phyloP scores from a whole-genome alignment of 2,329 filamentous ascomycete species.

The Cryphonectria parasitica region DNA sequence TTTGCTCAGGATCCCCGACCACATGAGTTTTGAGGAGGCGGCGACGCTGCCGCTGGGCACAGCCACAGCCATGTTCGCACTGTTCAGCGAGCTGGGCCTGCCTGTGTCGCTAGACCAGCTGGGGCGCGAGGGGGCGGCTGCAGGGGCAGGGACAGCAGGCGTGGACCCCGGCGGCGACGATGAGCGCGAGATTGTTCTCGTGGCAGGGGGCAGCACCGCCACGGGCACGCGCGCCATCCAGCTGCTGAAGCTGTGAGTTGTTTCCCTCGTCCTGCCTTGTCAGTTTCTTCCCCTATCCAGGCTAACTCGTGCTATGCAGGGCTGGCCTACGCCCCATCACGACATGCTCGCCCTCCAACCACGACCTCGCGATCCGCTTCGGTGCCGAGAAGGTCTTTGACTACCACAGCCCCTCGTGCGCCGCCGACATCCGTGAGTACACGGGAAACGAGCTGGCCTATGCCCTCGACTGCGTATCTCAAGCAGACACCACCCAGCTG shows the following conservation, averaged over 20 bases:
- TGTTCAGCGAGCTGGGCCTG: conserved; percentile 25
- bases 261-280: background rate
- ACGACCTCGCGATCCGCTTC: conserved; percentile 39
- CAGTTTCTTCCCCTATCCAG: background rate
- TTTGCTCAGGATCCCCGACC: background rate
- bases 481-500: conserved; percentile 35
- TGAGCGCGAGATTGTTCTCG: background rate
- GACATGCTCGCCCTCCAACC: conserved; percentile 36
- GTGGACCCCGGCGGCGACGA: background rate
- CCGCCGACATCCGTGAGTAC: conserved; percentile 39
- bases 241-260: conserved; percentile 30
- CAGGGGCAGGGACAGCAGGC: conserved; percentile 17
- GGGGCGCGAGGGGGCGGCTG: conserved; percentile 22
- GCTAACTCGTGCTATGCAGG: background rate
- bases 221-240: conserved; percentile 7
- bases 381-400: conserved; percentile 48
- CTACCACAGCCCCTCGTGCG: conserved; percentile 34
- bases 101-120: too few species aligned
- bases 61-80: background rate
- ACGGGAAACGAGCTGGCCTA: conserved; percentile 41
- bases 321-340: conserved; percentile 21
- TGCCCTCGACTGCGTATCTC: conserved; percentile 44
- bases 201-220: conserved; percentile 2
- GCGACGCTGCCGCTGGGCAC: background rate
- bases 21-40: background rate